Percentiles rank a stretch among this genome's conserved stretches.
These are phyloP conservation scores for Penicillium digitatum DNA, from an alignment of 2,329 filamentous ascomycete species.

Conservation along the genomic window DNA sequence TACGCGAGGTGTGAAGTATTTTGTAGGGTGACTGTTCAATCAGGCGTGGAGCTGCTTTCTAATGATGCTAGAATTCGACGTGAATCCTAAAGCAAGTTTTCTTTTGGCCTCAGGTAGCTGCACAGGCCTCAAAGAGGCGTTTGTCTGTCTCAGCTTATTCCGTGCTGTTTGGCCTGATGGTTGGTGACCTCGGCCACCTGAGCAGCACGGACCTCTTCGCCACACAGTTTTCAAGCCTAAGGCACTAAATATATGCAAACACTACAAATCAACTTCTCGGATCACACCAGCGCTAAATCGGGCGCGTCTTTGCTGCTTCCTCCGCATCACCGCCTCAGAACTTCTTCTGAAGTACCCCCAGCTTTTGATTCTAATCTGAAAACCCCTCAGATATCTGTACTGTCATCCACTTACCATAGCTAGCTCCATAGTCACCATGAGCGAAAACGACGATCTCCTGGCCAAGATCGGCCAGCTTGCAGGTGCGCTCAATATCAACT, in stretches of 20 bases:
- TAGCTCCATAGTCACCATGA: slow-evolving; percentile 38
- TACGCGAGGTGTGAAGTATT: background rate
- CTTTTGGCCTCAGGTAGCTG: background rate
- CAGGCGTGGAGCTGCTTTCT: background rate
- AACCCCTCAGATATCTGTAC: background rate
- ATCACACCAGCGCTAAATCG: slow-evolving; percentile 8
- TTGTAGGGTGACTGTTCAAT: background rate
- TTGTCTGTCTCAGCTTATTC: background rate
- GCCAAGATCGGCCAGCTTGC: slow-evolving; percentile 55
- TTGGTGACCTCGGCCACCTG: background rate
- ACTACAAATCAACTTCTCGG: background rate
- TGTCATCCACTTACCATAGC: slow-evolving; percentile 7
- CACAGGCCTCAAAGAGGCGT: background rate
- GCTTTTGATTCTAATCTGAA: background rate
- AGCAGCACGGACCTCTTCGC: background rate
- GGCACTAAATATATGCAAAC: background rate
- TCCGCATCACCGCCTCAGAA: slow-evolving; percentile 1
- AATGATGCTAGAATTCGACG: background rate
- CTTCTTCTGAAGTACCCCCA: background rate
- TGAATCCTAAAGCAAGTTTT: background rate
- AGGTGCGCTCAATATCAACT: slow-evolving; percentile 51
- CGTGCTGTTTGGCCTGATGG: background rate
- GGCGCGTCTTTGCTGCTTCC: slow-evolving; percentile 11
- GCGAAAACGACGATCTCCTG: slow-evolving; percentile 54
- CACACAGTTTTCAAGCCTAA: background rate